Percentiles rank a stretch among this genome's conserved stretches.
Evolutionary conservation across 169 alveolate genomes (phyloP).

Genomic region (Fabrea salina): DNA sequence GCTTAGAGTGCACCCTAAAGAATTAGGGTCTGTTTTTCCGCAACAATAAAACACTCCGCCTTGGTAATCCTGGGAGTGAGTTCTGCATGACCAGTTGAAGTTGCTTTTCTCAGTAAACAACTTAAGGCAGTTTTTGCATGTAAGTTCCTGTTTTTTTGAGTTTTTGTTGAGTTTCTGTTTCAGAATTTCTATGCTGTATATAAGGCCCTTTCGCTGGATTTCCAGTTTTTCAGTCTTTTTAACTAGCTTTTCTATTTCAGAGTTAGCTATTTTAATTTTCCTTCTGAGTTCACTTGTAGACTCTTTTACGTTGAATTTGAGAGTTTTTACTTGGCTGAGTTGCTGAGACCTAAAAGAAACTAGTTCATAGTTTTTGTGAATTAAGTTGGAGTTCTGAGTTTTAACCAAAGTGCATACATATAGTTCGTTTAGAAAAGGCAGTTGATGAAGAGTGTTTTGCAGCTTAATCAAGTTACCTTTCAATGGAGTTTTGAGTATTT

Average conservation of each 20-base stretch:
- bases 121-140: conserved; percentile 53
- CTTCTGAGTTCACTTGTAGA: background rate
- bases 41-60: conserved; percentile 75
- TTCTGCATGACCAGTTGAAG: conserved; percentile 63
- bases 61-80: conserved; percentile 43
- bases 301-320: no score
- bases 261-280: background rate
- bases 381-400: no score
- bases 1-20: conserved; percentile 48
- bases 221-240: background rate
- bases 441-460: no score
- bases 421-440: no score
- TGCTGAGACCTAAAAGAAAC: no score
- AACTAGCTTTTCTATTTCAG: background rate
- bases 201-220: background rate
- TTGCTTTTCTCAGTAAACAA: conserved; percentile 55
- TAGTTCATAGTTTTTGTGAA: no score
- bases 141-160: conserved; percentile 8
- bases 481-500: no score
- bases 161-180: background rate
- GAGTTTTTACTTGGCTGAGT: no score
- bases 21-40: conserved; percentile 47
- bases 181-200: background rate
- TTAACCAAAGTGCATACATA: no score
- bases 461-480: no score